Conservation (phyloP, 2,329 filamentous ascomycete species). For the Colletotrichum graminicola region DNA sequence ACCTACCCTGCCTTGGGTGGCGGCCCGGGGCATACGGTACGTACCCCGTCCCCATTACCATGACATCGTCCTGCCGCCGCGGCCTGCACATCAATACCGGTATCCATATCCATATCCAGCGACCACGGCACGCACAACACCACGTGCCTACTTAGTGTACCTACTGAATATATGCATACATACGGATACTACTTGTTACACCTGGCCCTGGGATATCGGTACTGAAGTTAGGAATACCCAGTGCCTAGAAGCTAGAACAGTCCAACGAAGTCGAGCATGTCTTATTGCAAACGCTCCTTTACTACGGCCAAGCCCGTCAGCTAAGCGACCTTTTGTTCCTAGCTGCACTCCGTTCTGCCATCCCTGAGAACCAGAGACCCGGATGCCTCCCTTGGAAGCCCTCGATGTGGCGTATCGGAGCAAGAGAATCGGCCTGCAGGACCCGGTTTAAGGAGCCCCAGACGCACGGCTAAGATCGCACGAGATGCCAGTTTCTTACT, state of each 20-base stretch:
- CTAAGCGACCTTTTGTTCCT: constrained; percentile 23
- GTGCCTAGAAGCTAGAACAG: not conserved
- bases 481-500: constrained; percentile 19
- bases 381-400: constrained; percentile 21
- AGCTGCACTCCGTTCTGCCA: not conserved
- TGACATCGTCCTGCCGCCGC: constrained; percentile 29
- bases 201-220: not conserved
- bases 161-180: not conserved
- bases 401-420: constrained; percentile 19
- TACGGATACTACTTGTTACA: no score
- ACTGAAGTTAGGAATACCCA: not conserved
- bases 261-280: not conserved
- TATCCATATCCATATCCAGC: constrained; percentile 4
- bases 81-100: no score
- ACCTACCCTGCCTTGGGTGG: constrained; percentile 6
- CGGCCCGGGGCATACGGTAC: constrained; percentile 10
- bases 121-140: no score
- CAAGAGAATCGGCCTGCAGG: constrained; percentile 9
- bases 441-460: constrained; percentile 12
- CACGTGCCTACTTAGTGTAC: no score
- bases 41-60: constrained; percentile 25
- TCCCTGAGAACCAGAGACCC: constrained; percentile 28
- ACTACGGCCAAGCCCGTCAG: constrained; percentile 8
- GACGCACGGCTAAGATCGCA: constrained; percentile 19
- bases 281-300: not conserved